Evolutionary conservation across 495 filamentous ascomycete genomes (phyloP).

Genomic region (Achaetomiella virescens): DNA sequence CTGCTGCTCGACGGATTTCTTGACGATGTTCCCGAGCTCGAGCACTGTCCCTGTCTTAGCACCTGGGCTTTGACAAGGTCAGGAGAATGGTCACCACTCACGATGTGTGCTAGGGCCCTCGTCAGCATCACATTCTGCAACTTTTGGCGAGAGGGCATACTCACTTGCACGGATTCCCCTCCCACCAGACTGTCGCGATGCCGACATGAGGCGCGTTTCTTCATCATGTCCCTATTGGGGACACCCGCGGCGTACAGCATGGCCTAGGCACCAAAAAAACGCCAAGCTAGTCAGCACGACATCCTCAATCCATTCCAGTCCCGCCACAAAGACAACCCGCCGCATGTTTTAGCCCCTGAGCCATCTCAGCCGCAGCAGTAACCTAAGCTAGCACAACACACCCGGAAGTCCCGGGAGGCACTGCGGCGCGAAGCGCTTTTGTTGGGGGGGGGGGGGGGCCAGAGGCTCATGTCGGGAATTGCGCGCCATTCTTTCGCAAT

Average conservation of each 20-base stretch:
- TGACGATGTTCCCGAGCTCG: constrained; percentile 85
- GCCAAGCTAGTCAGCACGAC: neutral
- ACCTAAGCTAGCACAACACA: no score
- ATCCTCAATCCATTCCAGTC: neutral
- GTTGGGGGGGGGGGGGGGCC: neutral
- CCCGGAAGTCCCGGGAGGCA: neutral
- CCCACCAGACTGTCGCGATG: constrained; percentile 90
- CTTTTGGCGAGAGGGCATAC: constrained; percentile 16
- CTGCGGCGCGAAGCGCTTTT: no score
- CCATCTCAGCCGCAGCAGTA: no score
- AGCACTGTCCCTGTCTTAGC: constrained; percentile 52
- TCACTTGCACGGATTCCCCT: constrained; percentile 78
- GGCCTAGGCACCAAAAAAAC: constrained; percentile 51
- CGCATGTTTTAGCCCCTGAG: no score
- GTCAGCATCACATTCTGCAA: constrained; percentile 7
- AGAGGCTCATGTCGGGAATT: constrained; percentile 12
- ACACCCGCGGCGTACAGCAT: constrained; percentile 96
- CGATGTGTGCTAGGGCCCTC: constrained; percentile 37
- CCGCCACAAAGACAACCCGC: neutral
- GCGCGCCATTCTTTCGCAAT: neutral
- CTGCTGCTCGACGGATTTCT: constrained; percentile 70
- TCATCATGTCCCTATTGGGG: constrained; percentile 77
- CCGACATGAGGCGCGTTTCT: constrained; percentile 87
- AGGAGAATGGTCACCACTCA: constrained; percentile 23
- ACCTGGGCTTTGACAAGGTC: neutral